A percentile compares a stretch with the other conserved stretches of the same genome.
These are phyloP conservation scores for Przewalskia tangutica DNA, from an alignment of 257 asterid species.

Conservation along the genomic window DNA sequence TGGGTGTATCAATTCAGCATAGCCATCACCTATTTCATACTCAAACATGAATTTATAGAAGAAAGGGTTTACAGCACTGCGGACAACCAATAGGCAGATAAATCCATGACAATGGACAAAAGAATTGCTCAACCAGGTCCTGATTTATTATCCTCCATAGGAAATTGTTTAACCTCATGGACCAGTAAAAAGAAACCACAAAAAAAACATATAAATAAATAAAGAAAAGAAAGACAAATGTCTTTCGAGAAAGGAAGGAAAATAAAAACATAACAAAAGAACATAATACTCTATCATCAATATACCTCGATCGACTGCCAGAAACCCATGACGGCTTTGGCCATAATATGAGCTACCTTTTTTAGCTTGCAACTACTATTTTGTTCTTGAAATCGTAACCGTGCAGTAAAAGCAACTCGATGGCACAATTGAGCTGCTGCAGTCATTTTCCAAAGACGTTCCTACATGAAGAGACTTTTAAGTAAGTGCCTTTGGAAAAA, in stretches of 20 bases:
- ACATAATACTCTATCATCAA: not conserved
- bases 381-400: slow-evolving; percentile 35
- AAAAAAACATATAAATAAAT: not conserved
- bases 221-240: not conserved
- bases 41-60: not conserved
- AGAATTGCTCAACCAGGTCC: not conserved
- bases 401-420: slow-evolving; percentile 46
- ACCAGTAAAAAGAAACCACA: not conserved
- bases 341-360: slow-evolving; percentile 56
- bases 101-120: not conserved
- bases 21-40: not conserved
- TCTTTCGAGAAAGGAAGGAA: slow-evolving; percentile 2
- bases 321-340: slow-evolving; percentile 68
- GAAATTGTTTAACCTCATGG: not conserved
- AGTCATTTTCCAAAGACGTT: slow-evolving; percentile 80
- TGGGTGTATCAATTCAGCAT: not conserved
- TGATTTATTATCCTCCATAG: not conserved
- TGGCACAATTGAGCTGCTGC: slow-evolving; percentile 57
- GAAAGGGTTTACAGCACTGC: not conserved
- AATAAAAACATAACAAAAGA: not conserved
- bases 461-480: slow-evolving; percentile 32
- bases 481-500: slow-evolving; percentile 4
- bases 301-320: slow-evolving; percentile 73
- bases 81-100: not conserved
- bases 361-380: slow-evolving; percentile 36